Percentiles rank a stretch among this genome's conserved stretches.
Conservation (phyloP, 345 rosid genomes). For the Rhizophora apiculata region DNA sequence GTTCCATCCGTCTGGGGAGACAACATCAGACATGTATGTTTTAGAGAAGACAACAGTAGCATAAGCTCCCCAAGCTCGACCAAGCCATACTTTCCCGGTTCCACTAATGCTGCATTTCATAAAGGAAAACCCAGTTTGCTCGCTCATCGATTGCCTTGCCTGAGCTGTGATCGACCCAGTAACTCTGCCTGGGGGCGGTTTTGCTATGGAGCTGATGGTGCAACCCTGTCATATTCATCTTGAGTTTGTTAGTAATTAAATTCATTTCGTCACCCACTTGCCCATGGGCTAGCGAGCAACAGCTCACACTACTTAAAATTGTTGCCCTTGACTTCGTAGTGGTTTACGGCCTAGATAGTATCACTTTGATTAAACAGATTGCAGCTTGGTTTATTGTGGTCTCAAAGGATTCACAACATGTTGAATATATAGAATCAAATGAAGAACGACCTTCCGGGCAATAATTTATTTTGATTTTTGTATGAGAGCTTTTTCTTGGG, state of each 20-base stretch:
- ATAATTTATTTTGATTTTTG: no score
- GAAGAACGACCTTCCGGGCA: no score
- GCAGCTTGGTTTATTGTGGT: no score
- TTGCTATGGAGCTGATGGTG: slow-evolving; percentile 25
- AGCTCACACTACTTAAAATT: background rate
- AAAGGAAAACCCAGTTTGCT: slow-evolving; percentile 68
- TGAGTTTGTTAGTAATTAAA: background rate
- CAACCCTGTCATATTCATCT: slow-evolving; percentile 16
- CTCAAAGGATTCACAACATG: no score
- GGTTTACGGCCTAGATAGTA: no score
- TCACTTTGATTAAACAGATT: no score
- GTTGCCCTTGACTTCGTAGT: no score
- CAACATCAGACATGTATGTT: slow-evolving; percentile 55
- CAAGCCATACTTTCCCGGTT: slow-evolving; percentile 66
- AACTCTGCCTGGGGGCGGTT: slow-evolving; percentile 14
- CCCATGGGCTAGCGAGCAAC: background rate
- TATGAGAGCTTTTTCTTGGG: no score
- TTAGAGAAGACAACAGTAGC: slow-evolving; percentile 64
- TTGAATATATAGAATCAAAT: no score
- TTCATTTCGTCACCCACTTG: background rate
- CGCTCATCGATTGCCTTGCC: slow-evolving; percentile 31
- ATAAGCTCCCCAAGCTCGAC: slow-evolving; percentile 68
- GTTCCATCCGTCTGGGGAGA: slow-evolving; percentile 66
- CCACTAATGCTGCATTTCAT: slow-evolving; percentile 58
- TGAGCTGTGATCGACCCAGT: slow-evolving; percentile 33